Conservation (phyloP, 1,284 basidiomycete species). For the Psilocybe mexicana region DNA sequence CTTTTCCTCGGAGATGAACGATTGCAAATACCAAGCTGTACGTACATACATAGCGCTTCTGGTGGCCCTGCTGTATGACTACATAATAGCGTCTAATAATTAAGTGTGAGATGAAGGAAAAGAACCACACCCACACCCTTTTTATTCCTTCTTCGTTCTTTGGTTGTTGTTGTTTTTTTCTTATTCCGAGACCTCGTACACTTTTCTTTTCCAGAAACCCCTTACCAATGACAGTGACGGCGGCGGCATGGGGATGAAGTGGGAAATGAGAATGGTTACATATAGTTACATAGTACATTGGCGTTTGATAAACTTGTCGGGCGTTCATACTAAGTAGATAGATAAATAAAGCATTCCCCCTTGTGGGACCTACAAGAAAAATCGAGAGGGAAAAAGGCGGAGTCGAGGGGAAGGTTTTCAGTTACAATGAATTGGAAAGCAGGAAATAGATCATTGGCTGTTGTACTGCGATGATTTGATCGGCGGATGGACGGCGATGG, state of each 20-base stretch:
- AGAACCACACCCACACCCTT: no score
- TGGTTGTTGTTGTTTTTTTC: no score
- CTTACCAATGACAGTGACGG: no score
- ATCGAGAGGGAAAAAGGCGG: neutral
- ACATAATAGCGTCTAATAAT: neutral
- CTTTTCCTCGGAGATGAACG: constrained; percentile 7
- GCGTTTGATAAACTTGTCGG: neutral
- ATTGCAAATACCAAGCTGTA: neutral
- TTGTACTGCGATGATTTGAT: neutral
- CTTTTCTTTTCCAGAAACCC: no score
- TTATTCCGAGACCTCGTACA: no score
- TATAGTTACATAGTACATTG: neutral
- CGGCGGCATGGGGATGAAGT: neutral
- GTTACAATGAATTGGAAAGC: neutral
- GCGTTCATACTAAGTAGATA: neutral
- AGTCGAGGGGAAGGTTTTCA: neutral
- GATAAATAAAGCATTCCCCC: neutral
- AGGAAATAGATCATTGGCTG: neutral
- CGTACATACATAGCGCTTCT: neutral
- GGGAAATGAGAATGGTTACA: neutral
- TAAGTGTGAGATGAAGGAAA: no score
- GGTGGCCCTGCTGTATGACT: neutral
- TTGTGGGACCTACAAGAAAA: constrained; percentile 9
- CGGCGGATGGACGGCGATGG: neutral
- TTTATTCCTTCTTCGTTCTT: no score